Conservation (phyloP, 345 rosid species). For the Clarkia xantiana region DNA sequence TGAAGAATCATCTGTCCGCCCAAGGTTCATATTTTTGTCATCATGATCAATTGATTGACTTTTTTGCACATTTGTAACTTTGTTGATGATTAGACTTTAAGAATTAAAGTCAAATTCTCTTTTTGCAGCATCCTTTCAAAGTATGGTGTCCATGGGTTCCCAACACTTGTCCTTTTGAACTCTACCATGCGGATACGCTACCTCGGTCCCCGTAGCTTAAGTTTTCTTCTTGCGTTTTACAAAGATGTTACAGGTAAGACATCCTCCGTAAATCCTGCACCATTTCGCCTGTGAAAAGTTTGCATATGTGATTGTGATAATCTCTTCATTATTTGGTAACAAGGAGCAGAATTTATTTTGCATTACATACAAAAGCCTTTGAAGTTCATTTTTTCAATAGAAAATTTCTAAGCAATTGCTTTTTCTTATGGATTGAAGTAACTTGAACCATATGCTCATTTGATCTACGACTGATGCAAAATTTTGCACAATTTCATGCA, state of each 20-base stretch:
- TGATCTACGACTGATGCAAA: no score
- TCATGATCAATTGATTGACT: neutral
- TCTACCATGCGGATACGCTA: slow-evolving; percentile 56
- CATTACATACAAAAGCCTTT: no score
- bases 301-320: neutral
- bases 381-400: no score
- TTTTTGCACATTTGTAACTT: neutral
- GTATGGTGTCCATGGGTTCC: slow-evolving; percentile 94
- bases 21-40: slow-evolving; percentile 39
- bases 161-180: slow-evolving; percentile 70
- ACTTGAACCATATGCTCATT: no score
- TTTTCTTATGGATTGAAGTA: no score
- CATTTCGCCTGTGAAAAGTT: neutral
- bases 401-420: no score
- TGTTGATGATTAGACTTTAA: slow-evolving; percentile 1
- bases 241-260: slow-evolving; percentile 53
- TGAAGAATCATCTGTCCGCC: slow-evolving; percentile 70
- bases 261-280: slow-evolving; percentile 1
- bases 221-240: slow-evolving; percentile 66
- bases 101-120: slow-evolving; percentile 5
- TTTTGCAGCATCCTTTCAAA: slow-evolving; percentile 71
- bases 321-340: neutral
- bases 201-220: slow-evolving; percentile 54
- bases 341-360: neutral
- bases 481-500: no score